These are phyloP conservation scores for Umbelopsis sp. DNA, from an alignment of 371 early-diverging fungal species.

Conservation along the genomic window DNA sequence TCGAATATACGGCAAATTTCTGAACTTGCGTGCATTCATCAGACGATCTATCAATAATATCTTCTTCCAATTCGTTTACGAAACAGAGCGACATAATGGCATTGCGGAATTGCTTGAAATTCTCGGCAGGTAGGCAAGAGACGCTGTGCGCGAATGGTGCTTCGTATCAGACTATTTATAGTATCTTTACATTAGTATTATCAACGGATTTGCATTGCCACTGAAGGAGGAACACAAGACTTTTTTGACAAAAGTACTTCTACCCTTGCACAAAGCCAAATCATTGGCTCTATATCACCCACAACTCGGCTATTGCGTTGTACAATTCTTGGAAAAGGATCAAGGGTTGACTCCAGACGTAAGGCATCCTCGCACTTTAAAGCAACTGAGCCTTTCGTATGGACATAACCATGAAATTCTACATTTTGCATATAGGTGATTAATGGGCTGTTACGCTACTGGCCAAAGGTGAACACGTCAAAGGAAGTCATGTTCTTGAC, in stretches of 20 bases:
- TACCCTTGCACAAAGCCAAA: conserved; percentile 95
- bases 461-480: conserved; percentile 98
- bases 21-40: conserved; percentile 95
- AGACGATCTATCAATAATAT: conserved; percentile 96
- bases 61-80: conserved; percentile 96
- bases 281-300: conserved; percentile 92
- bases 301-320: conserved; percentile 95
- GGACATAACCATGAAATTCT: not conserved
- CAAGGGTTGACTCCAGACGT: conserved; percentile 86
- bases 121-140: conserved; percentile 75
- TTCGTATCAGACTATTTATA: not conserved
- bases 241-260: conserved; percentile 88
- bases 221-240: conserved; percentile 97
- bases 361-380: not conserved
- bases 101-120: conserved; percentile 97
- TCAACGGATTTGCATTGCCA: conserved; percentile 97
- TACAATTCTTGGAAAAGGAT: conserved; percentile 97
- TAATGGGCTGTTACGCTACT: conserved; percentile 85
- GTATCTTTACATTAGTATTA: conserved; percentile 66
- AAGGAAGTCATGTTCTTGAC: conserved; percentile 98
- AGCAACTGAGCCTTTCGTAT: not conserved
- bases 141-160: not conserved
- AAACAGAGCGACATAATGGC: conserved; percentile 95
- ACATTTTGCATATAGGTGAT: conserved; percentile 62
- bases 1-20: conserved; percentile 96